Conservation (phyloP, 495 filamentous ascomycete species). For the Jackrogersella multiformis region DNA sequence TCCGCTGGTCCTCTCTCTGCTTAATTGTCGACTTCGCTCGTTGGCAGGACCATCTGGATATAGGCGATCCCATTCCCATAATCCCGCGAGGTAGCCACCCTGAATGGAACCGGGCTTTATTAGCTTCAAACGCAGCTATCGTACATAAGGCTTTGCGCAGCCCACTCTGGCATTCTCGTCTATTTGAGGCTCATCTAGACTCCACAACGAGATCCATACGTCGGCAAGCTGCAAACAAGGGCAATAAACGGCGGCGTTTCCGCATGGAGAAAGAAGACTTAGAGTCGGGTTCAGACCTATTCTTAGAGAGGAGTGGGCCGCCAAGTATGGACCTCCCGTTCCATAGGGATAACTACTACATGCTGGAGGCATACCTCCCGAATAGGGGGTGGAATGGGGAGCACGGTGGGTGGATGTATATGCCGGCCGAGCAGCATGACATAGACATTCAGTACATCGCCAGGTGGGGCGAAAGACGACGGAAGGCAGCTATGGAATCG, state of each 20-base stretch:
- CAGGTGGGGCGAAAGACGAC: slow-evolving; percentile 32
- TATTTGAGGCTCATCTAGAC: slow-evolving; percentile 62
- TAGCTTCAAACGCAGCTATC: slow-evolving; percentile 49
- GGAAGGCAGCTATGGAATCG: background rate
- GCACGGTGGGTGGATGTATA: slow-evolving; percentile 53
- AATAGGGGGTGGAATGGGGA: slow-evolving; percentile 56
- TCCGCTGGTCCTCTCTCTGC: slow-evolving; percentile 63
- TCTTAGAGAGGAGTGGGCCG: slow-evolving; percentile 57
- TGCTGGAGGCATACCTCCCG: slow-evolving; percentile 61
- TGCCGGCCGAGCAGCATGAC: slow-evolving; percentile 55
- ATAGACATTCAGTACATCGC: slow-evolving; percentile 48
- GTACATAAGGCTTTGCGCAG: slow-evolving; percentile 54
- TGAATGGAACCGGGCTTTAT: slow-evolving; percentile 57
- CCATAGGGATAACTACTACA: slow-evolving; percentile 64
- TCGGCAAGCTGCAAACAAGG: slow-evolving; percentile 57
- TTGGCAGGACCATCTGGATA: slow-evolving; percentile 62
- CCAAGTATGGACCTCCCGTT: slow-evolving; percentile 60
- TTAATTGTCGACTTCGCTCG: slow-evolving; percentile 62
- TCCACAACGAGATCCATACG: slow-evolving; percentile 60
- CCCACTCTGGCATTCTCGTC: slow-evolving; percentile 58
- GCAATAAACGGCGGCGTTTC: slow-evolving; percentile 58
- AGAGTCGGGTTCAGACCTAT: slow-evolving; percentile 54
- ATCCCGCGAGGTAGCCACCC: slow-evolving; percentile 55
- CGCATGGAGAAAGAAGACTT: slow-evolving; percentile 58
- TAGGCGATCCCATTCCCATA: slow-evolving; percentile 60